These are phyloP conservation scores for Umbelopsis sp. DNA, from an alignment of 192 early-diverging fungal species.

Conservation along the genomic window DNA sequence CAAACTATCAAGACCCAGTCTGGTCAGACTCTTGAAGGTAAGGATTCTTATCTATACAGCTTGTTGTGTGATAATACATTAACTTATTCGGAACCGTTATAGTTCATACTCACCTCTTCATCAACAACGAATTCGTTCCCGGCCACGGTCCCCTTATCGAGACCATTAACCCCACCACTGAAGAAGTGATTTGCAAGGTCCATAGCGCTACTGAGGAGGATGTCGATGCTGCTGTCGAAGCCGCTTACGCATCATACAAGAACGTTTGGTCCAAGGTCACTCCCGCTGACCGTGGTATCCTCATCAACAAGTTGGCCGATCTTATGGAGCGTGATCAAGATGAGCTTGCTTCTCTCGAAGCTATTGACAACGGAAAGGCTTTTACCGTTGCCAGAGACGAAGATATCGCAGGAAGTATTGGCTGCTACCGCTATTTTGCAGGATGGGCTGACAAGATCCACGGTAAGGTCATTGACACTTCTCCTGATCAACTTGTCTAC, in stretches of 20 bases:
- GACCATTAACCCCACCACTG: constrained; percentile 40
- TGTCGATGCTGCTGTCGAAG: constrained; percentile 41
- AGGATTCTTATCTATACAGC: background rate
- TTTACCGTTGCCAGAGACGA: constrained; percentile 56
- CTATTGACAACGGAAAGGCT: constrained; percentile 81
- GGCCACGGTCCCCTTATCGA: constrained; percentile 40
- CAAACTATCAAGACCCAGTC: constrained; percentile 34
- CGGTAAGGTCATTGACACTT: constrained; percentile 52
- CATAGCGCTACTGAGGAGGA: constrained; percentile 39
- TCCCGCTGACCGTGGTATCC: constrained; percentile 49
- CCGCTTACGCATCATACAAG: constrained; percentile 38
- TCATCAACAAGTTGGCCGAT: constrained; percentile 64
- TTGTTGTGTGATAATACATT: background rate
- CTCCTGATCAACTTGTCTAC: constrained; percentile 50
- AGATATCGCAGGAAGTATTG: constrained; percentile 68
- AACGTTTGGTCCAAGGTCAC: constrained; percentile 60
- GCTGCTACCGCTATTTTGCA: constrained; percentile 81
- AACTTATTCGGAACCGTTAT: background rate
- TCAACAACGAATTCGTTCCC: constrained; percentile 46
- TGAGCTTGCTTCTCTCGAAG: constrained; percentile 61
- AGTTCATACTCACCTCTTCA: constrained; percentile 45
- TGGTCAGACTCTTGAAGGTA: constrained; percentile 37
- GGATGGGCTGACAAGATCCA: constrained; percentile 66
- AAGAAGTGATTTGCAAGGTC: constrained; percentile 38
- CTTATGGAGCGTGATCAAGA: constrained; percentile 52